Percentiles rank a stretch among this genome's conserved stretches.
These are phyloP conservation scores for Pseudoscleropodium purum DNA, from an alignment of 225 moss, liverwort and hornwort species.

Conservation along the genomic window DNA sequence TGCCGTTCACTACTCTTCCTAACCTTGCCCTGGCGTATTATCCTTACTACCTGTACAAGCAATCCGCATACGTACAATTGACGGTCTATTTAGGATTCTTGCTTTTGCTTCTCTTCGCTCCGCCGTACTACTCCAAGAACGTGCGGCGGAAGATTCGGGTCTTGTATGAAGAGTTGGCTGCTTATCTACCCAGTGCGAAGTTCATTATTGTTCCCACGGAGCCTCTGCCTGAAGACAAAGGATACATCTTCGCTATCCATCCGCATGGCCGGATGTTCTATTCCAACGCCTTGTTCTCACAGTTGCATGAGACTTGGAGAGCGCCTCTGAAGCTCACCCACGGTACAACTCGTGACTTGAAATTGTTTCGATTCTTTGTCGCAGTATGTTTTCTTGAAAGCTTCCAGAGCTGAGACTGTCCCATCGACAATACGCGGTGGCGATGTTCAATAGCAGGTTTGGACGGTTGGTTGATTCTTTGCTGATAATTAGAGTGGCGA, in stretches of 20 bases:
- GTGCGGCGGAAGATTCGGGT: conserved; percentile 25
- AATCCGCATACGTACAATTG: conserved; percentile 13
- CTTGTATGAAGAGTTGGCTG: conserved; percentile 56
- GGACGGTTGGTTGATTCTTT: neutral
- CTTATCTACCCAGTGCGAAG: conserved; percentile 54
- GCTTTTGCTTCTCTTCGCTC: conserved; percentile 17
- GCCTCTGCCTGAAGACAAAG: conserved; percentile 41
- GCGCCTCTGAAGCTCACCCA: conserved; percentile 33
- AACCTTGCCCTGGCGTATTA: conserved; percentile 3
- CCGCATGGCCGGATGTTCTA: conserved; percentile 94
- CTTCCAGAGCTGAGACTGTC: neutral
- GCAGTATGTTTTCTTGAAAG: neutral
- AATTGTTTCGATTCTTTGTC: neutral
- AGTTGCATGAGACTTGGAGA: conserved; percentile 65
- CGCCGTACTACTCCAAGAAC: conserved; percentile 47
- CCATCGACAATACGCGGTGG: neutral
- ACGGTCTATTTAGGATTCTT: conserved; percentile 19
- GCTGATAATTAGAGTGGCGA: neutral
- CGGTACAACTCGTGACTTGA: conserved; percentile 2
- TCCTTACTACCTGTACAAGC: conserved; percentile 18
- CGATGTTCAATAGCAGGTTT: neutral
- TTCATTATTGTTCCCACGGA: conserved; percentile 48
- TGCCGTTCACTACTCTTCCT: conserved; percentile 81
- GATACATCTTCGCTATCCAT: conserved; percentile 85
- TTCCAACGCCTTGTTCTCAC: conserved; percentile 65